Base-by-base conservation (phyloP, 495 filamentous ascomycete genomes). In the Immersiella caudata region DNA sequence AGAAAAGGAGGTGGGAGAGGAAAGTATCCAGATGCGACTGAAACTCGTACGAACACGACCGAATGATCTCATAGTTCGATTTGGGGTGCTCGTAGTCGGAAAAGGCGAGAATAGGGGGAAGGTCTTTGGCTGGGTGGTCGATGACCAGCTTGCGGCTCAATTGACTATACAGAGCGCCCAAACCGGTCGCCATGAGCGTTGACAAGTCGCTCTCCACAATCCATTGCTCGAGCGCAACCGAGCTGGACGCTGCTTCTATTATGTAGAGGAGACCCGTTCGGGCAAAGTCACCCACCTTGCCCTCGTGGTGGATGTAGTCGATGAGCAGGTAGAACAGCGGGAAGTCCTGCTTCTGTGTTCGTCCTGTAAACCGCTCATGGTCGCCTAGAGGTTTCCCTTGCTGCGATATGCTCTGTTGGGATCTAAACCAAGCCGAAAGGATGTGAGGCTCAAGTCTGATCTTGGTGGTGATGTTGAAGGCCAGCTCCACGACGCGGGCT, bases 111-210 rank as follows among this genome's bases (percentile, higher is more conserved):
- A 97, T 88, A 11, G 92, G 86, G 18, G 95, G 94, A 0, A 96
- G 79, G 5, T 91, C 85, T 27, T 89, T 85, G 11, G 81, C 68
- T 11, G 84, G 81, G 73, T 88, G 84, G 63, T 88, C 85, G 63
- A 89, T 86, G 49, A 88, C 85, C 60, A 89, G 81, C 70, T 89
- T 84, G 80, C 86, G 89, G 79, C 93, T 97, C 63, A 99, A 84
- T 74, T 97, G 96, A 74, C 95, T 97, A 79, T 99, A 99, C 60
- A 98, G 81, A 56, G 95, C 95, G 29, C 96, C 96, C 33, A 99
- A 79, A 8, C 96, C 95, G 11, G 92, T 97, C 16, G 95, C 95
- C 95, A 99, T 97, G 65, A 98, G 76, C 0, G 96, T 97, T 1
- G 96, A 94, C 49, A 99, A 83, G 75, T 99, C 96, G 75, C 94